These are phyloP conservation scores for Fusarium nodosum DNA, from an alignment of 2,329 filamentous ascomycete species.

Conservation along the genomic window DNA sequence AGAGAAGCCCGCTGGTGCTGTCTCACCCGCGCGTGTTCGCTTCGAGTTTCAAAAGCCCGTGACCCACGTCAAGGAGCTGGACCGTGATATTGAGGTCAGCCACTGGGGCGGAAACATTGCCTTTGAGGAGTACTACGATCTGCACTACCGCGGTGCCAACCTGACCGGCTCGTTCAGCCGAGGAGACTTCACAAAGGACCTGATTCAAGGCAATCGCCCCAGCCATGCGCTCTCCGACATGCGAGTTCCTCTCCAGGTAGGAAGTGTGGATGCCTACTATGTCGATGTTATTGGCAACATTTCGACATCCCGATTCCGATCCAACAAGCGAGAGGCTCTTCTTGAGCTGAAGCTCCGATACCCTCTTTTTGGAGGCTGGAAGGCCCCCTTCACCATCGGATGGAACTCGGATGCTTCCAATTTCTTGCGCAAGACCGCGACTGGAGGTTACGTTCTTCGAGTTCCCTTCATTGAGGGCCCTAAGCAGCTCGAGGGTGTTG, in stretches of 20 bases:
- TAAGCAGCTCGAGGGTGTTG: constrained; percentile 84
- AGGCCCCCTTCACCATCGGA: constrained; percentile 95
- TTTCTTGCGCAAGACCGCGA: constrained; percentile 76
- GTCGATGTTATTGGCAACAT: constrained; percentile 97
- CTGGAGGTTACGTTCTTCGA: constrained; percentile 84
- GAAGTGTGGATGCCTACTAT: constrained; percentile 91
- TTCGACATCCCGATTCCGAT: constrained; percentile 90
- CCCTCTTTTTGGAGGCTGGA: constrained; percentile 97
- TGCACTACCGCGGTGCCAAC: constrained; percentile 88
- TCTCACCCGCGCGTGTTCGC: constrained; percentile 80
- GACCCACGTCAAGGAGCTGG: constrained; percentile 80
- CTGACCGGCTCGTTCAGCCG: constrained; percentile 80
- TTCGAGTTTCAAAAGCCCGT: constrained; percentile 97
- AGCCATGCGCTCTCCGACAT: constrained; percentile 85
- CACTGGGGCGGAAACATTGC: constrained; percentile 99
- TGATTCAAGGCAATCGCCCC: constrained; percentile 79
- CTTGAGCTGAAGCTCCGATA: constrained; percentile 94
- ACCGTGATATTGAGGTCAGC: constrained; percentile 94
- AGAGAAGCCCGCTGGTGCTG: constrained; percentile 82
- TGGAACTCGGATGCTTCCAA: constrained; percentile 90
- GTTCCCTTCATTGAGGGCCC: constrained; percentile 95
- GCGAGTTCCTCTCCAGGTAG: constrained; percentile 81
- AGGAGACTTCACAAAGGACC: constrained; percentile 78
- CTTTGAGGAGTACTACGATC: constrained; percentile 92
- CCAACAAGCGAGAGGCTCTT: constrained; percentile 80